phyloP scores from a whole-genome alignment of 768 basidiomycete genomes.

The Naganishia randhawae region DNA sequence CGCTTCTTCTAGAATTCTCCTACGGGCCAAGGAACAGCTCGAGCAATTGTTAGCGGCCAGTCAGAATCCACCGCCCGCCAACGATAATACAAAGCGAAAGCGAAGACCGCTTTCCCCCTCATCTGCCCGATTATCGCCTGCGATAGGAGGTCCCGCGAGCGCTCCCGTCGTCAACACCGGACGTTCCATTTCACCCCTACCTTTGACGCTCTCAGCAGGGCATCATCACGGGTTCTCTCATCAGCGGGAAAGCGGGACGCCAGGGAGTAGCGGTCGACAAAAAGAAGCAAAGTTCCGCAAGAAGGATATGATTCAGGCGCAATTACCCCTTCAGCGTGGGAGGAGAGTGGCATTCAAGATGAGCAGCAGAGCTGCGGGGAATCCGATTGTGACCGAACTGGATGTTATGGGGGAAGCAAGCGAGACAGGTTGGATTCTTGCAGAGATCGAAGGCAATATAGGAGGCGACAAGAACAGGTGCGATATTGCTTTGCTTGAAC shows the following conservation, averaged over 20 bases:
- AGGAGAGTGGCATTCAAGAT: constrained; percentile 50
- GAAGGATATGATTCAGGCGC: constrained; percentile 30
- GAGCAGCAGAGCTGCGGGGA: constrained; percentile 32
- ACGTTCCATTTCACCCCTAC: constrained; percentile 18
- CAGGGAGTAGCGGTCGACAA: background rate
- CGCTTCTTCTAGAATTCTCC: constrained; percentile 1
- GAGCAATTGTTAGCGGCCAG: background rate
- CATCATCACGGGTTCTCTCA: constrained; percentile 16
- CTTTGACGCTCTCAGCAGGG: background rate
- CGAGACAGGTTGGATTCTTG: constrained; percentile 52
- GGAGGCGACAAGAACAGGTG: constrained; percentile 48
- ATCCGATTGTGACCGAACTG: constrained; percentile 3
- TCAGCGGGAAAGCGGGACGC: constrained; percentile 14
- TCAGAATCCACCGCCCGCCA: background rate
- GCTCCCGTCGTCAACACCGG: constrained; percentile 5
- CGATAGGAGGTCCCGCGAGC: background rate
- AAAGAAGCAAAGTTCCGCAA: constrained; percentile 8
- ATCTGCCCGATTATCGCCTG: constrained; percentile 16
- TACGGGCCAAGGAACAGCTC: constrained; percentile 16
- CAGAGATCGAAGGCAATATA: constrained; percentile 46
- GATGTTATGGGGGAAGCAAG: constrained; percentile 2
- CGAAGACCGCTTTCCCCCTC: constrained; percentile 14
- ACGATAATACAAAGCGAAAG: background rate
- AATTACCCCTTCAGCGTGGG: constrained; percentile 50
- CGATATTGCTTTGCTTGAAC: background rate